Conservation (phyloP, 441 rosid species). For the Populus trichocarpa region DNA sequence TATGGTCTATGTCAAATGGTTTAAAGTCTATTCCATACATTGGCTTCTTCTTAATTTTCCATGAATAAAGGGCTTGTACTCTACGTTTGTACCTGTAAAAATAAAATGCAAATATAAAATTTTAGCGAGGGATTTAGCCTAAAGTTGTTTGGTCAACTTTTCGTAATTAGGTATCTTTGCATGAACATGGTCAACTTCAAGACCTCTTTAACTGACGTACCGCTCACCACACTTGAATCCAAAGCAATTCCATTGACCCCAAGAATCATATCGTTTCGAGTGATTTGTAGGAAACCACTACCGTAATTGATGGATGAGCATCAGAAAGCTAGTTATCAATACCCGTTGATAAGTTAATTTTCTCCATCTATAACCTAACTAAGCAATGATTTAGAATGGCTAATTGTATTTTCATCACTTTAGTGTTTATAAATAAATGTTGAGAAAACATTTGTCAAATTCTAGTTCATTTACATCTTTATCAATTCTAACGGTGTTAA, state of each 20-base stretch:
- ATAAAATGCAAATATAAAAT: background rate
- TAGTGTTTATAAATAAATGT: no score
- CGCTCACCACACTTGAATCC: slow-evolving; percentile 22
- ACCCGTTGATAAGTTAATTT: no score
- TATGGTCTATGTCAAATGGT: background rate
- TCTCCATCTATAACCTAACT: no score
- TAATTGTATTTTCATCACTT: no score
- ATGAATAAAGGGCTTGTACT: background rate
- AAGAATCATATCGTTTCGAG: no score
- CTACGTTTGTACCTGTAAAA: background rate
- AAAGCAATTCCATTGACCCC: slow-evolving; percentile 27
- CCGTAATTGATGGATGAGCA: no score
- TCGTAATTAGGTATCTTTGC: slow-evolving; percentile 27
- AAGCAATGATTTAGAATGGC: no score
- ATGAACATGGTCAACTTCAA: slow-evolving; percentile 6
- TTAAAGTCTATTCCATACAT: slow-evolving; percentile 7
- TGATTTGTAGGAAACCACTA: no score
- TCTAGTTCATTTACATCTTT: no score
- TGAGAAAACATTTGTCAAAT: no score
- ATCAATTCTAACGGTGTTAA: no score
- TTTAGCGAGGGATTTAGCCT: slow-evolving; percentile 13
- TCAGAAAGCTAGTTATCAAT: no score
- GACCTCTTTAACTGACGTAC: background rate
- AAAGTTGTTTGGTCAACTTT: slow-evolving; percentile 22
- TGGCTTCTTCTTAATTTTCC: slow-evolving; percentile 1